phyloP scores from a whole-genome alignment of 768 basidiomycete genomes.

The Tephrocybe sp. region DNA sequence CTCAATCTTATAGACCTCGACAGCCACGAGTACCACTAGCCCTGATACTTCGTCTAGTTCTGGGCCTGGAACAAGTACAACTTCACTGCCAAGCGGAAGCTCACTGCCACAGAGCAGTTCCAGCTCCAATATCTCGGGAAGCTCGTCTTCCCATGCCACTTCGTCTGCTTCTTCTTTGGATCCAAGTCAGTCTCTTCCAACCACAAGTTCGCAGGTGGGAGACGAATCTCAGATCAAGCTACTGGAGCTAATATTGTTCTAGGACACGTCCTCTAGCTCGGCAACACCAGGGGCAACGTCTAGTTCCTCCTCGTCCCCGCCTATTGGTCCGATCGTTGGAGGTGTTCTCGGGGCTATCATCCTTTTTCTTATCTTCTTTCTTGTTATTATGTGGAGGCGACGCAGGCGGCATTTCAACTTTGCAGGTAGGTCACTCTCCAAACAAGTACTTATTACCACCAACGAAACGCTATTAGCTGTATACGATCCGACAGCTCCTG shows the following conservation, averaged over 20 bases:
- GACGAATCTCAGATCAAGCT: too few relatives aligned
- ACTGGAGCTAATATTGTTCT: too few relatives aligned
- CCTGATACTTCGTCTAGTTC: too few relatives aligned
- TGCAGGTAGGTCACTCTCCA: neutral
- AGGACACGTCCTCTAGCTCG: too few relatives aligned
- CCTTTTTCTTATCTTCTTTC: neutral
- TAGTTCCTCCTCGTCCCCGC: neutral
- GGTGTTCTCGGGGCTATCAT: constrained; percentile 8
- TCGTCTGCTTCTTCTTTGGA: neutral
- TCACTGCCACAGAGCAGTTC: neutral
- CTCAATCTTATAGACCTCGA: too few relatives aligned
- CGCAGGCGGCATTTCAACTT: neutral
- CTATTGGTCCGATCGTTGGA: constrained; percentile 6
- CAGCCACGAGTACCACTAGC: too few relatives aligned
- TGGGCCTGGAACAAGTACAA: neutral
- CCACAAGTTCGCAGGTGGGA: too few relatives aligned
- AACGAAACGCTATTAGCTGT: neutral
- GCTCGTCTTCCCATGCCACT: neutral
- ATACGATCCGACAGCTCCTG: neutral
- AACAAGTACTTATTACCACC: neutral
- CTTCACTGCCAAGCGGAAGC: neutral
- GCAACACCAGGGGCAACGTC: neutral
- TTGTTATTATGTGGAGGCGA: constrained; percentile 7
- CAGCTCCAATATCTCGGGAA: too few relatives aligned
- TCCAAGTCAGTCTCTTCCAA: neutral